A percentile compares a stretch with the other conserved stretches of the same genome.
Conservation (phyloP, 2,329 filamentous ascomycete species). For the Epichloe bromicola region DNA sequence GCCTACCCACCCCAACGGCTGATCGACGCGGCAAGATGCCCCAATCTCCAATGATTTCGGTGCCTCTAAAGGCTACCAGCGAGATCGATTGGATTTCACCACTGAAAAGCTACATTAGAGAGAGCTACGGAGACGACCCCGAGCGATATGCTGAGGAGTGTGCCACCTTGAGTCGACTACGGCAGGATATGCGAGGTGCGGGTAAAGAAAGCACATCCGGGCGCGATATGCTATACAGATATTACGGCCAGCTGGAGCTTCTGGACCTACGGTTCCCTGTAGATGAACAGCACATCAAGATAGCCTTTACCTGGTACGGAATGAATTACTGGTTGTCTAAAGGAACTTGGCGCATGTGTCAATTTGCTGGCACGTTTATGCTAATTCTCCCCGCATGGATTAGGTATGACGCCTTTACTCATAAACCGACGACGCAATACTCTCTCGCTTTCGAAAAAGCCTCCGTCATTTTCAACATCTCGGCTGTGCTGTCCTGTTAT, state of each 20-base stretch:
- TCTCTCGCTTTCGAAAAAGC: conserved; percentile 96
- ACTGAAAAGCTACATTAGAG: conserved; percentile 83
- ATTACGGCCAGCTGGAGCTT: conserved; percentile 93
- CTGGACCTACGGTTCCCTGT: conserved; percentile 91
- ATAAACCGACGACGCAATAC: conserved; percentile 93
- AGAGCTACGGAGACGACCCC: conserved; percentile 91
- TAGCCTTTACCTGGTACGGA: conserved; percentile 86
- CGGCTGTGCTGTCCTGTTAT: conserved; percentile 89
- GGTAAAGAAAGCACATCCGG: conserved; percentile 93
- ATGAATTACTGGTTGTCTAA: conserved; percentile 12
- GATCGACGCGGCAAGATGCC: conserved; percentile 40
- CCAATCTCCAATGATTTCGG: conserved; percentile 89
- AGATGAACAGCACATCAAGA: conserved; percentile 98
- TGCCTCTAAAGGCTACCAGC: conserved; percentile 85
- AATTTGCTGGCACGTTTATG: too few species aligned
- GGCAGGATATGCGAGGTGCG: conserved; percentile 96
- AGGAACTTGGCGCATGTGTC: not conserved
- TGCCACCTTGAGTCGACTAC: conserved; percentile 79
- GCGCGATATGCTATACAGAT: conserved; percentile 85
- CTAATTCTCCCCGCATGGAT: not conserved
- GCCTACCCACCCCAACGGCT: not conserved
- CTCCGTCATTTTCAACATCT: conserved; percentile 99
- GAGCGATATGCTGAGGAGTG: conserved; percentile 95
- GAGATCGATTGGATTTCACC: conserved; percentile 97
- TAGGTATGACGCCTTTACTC: conserved; percentile 99